These are phyloP conservation scores for Naganishia sp. DNA, from an alignment of 1,284 basidiomycete species.

Conservation along the genomic window DNA sequence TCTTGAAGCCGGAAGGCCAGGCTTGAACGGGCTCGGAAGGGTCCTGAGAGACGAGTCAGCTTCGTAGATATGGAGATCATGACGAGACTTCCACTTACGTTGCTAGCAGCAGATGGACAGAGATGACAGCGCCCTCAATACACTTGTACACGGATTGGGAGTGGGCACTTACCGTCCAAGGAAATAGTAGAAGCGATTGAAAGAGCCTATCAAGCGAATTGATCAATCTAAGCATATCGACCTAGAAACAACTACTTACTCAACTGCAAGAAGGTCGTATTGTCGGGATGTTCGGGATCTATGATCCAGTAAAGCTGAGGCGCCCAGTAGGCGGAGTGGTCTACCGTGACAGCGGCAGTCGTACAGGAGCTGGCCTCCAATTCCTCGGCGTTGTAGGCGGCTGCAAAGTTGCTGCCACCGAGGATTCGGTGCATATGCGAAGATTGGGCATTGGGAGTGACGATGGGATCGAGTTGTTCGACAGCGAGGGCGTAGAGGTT, in stretches of 20 bases:
- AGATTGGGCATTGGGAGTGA: constrained; percentile 29
- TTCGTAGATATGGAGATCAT: not conserved
- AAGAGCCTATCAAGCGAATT: constrained; percentile 10
- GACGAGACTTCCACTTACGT: not conserved
- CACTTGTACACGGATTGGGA: constrained; percentile 9
- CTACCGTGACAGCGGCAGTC: constrained; percentile 36
- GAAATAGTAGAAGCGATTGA: constrained; percentile 36
- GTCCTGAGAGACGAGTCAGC: not conserved
- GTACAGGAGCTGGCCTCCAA: constrained; percentile 37
- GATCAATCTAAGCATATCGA: not conserved
- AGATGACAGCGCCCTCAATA: not conserved
- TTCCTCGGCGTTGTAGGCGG: constrained; percentile 40
- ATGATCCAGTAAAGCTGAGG: constrained; percentile 30
- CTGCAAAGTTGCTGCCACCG: constrained; percentile 39
- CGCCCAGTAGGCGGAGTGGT: constrained; percentile 42
- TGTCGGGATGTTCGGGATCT: not conserved
- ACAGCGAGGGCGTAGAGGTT: constrained; percentile 6
- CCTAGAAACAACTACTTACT: constrained; percentile 20
- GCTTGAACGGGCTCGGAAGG: constrained; percentile 33
- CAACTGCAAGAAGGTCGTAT: not conserved
- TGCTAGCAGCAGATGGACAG: not conserved
- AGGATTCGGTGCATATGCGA: constrained; percentile 33
- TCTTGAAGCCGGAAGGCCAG: constrained; percentile 48
- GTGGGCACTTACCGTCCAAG: constrained; percentile 31
- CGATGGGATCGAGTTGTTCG: constrained; percentile 33